These are phyloP conservation scores for Penicillium sp. DNA, from an alignment of 2,329 filamentous ascomycete species.

Conservation along the genomic window DNA sequence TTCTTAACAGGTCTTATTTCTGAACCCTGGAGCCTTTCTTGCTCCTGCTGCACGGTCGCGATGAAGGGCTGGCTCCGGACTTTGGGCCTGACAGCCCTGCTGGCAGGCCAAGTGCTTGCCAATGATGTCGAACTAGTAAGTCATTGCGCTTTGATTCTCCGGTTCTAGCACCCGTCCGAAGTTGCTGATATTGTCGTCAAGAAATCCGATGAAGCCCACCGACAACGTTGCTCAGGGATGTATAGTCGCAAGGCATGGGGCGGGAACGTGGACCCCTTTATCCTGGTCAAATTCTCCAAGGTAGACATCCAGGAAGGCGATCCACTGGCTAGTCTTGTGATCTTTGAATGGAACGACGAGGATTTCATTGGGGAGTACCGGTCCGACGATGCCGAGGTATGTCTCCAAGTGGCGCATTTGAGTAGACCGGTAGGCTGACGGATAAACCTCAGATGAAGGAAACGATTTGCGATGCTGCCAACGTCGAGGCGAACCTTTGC, in stretches of 20 bases:
- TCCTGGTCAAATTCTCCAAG: conserved; percentile 74
- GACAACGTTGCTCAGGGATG: conserved; percentile 88
- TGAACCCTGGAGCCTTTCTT: conserved; percentile 25
- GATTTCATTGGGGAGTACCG: conserved; percentile 69
- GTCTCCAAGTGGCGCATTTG: conserved; percentile 14
- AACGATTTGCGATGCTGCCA: conserved; percentile 73
- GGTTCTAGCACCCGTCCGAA: conserved; percentile 3
- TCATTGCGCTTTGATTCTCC: conserved; percentile 2
- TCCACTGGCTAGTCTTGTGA: conserved; percentile 75
- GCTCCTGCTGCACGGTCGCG: conserved; percentile 27
- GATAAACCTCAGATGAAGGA: conserved; percentile 50
- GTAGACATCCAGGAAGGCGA: conserved; percentile 61
- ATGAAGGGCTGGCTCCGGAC: conserved; percentile 44
- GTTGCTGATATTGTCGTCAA: conserved; percentile 36
- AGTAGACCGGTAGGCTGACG: conserved; percentile 31
- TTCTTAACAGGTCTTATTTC: conserved; percentile 14
- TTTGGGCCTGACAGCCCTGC: conserved; percentile 37
- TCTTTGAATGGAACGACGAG: conserved; percentile 93
- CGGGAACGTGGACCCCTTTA: conserved; percentile 82
- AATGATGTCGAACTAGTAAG: conserved; percentile 49
- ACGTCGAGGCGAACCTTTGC: conserved; percentile 68
- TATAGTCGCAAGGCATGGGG: conserved; percentile 89
- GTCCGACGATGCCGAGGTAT: conserved; percentile 55
- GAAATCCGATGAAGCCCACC: conserved; percentile 73
- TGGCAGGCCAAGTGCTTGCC: conserved; percentile 40